Base-by-base conservation (phyloP, 176 grass and related monocot genomes). In the Ensete ventricosum region DNA sequence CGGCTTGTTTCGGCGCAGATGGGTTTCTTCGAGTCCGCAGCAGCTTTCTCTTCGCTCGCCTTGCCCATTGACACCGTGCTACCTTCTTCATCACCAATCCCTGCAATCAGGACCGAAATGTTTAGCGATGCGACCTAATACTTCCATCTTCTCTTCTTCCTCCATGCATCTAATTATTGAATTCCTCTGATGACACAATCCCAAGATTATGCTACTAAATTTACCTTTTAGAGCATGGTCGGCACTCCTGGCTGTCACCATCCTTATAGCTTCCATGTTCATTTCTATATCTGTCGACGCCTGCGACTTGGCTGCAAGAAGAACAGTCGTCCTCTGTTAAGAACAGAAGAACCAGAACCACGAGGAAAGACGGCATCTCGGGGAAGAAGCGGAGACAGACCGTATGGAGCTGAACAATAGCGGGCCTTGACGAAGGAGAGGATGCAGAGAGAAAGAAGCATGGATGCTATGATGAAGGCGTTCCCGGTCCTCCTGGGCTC, bases 1-100 rank as follows among this genome's bases (percentile, higher is more conserved):
- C 77, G 62, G 79, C 86, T 92, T 0, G 83, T 82, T 53, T 70
- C 43, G 78, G 84, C 73, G 81, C 89, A 92, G 11, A 84, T 86
- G 0, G 83, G 82, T 3, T 74, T 78, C 13, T 25, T 43, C 1
- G 84, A 81, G 58, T 90, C 84, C 17, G 14, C 72, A 57, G 11
- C 72, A 43, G 34, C 34, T 43, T 55, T 9, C 14, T 23, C 21
- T 25, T 1, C 6, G 3, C 10, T 11, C 19, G 8, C 13, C 8
- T 52, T 29, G n/a, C 26, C 16, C 24, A 13, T 1, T 9, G 49
- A 52, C 4, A 14, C 49, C 9, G 20, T 14, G 3, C 17, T 26
- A 8, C 27, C 52, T 13, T 19, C 5, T 23, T 55, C 71, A 73
- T 26, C 52, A 20, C 9, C 67, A 3, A 34, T 14, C 43, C 43